A percentile compares a stretch with the other conserved stretches of the same genome.
Evolutionary conservation across 495 filamentous ascomycete species (phyloP).

Genomic region (Aspergillus saccharolyticus): DNA sequence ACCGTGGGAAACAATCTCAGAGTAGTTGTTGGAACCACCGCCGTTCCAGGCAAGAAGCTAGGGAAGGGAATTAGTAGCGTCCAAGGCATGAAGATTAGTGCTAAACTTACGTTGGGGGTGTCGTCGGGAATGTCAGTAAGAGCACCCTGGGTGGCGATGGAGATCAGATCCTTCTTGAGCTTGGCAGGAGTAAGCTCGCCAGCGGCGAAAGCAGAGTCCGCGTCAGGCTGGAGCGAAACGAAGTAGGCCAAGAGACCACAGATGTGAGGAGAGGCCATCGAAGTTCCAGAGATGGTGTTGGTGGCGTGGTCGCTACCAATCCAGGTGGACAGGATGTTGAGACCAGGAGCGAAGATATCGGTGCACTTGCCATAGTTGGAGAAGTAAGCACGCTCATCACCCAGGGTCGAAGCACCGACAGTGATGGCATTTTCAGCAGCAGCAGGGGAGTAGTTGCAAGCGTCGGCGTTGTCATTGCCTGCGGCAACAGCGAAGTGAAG

Average conservation of each 20-base stretch:
- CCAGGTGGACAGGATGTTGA: slow-evolving; percentile 98
- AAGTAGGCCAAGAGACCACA: slow-evolving; percentile 95
- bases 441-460: slow-evolving; percentile 99
- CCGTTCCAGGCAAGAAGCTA: slow-evolving; percentile 97
- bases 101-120: slow-evolving; percentile 68
- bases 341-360: slow-evolving; percentile 96
- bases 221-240: slow-evolving; percentile 87
- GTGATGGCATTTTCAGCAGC: slow-evolving; percentile 90
- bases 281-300: slow-evolving; percentile 99
- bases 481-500: slow-evolving; percentile 97
- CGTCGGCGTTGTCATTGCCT: slow-evolving; percentile 97
- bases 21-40: slow-evolving; percentile 87
- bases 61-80: slow-evolving; percentile 29
- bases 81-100: neutral
- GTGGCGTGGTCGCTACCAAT: slow-evolving; percentile 87
- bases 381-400: slow-evolving; percentile 98
- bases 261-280: slow-evolving; percentile 98
- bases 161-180: slow-evolving; percentile 83
- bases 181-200: slow-evolving; percentile 87
- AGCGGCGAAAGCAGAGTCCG: slow-evolving; percentile 84
- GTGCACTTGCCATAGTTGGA: slow-evolving; percentile 99
- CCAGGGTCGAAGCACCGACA: slow-evolving; percentile 88
- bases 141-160: slow-evolving; percentile 72
- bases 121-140: slow-evolving; percentile 79
- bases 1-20: slow-evolving; percentile 69